These are phyloP conservation scores for Pseudonectria foliicola DNA, from an alignment of 2,329 filamentous ascomycete genomes.

Conservation along the genomic window DNA sequence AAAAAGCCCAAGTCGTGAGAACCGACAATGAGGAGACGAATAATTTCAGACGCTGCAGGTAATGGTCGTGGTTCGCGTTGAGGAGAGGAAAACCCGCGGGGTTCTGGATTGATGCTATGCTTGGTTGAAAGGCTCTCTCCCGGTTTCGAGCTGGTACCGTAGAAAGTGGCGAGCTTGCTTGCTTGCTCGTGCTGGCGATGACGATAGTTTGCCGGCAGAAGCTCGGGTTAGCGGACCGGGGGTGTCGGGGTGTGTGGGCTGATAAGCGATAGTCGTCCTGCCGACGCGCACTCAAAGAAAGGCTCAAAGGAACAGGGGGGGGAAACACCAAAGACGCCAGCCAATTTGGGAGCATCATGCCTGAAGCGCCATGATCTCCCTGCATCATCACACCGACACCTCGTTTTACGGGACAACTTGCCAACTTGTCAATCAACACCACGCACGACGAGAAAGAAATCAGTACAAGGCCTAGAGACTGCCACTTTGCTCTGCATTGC, in stretches of 20 bases:
- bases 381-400: too few relatives aligned
- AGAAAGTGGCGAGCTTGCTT: constrained; percentile 3
- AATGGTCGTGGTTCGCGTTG: background rate
- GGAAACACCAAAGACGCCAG: background rate
- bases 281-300: constrained; percentile 22
- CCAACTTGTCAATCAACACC: too few relatives aligned
- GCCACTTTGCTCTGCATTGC: background rate
- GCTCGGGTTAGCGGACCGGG: constrained; percentile 7
- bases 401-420: too few relatives aligned
- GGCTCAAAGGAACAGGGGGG: background rate
- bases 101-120: too few relatives aligned
- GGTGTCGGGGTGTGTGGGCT: constrained; percentile 2
- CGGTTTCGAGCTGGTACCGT: background rate
- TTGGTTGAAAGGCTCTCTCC: background rate
- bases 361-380: too few relatives aligned
- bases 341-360: background rate
- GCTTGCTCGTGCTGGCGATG: constrained; percentile 19
- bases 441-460: too few relatives aligned
- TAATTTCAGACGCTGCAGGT: background rate
- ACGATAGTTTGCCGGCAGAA: constrained; percentile 15
- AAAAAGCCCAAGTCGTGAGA: constrained; percentile 2
- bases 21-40: too few relatives aligned
- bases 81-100: background rate
- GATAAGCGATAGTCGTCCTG: constrained; percentile 25
- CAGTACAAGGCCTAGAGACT: background rate